These are phyloP conservation scores for Nigrograna mackinnonii DNA, from an alignment of 2,329 filamentous ascomycete species.

Conservation along the genomic window DNA sequence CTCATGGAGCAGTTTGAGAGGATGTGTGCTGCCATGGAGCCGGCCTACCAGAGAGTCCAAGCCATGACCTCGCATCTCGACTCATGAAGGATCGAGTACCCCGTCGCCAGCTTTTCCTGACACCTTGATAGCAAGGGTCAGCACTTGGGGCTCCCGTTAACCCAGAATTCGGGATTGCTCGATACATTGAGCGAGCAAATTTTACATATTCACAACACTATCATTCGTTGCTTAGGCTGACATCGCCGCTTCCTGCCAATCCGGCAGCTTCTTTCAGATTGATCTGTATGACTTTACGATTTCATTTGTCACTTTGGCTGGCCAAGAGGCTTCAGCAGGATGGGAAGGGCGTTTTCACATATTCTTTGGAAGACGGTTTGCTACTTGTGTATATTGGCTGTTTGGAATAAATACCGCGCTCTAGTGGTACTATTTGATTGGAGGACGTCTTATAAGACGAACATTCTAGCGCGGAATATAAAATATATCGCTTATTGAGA, in stretches of 20 bases:
- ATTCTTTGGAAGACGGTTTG: no score
- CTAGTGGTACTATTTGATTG: neutral
- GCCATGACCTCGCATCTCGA: constrained; percentile 40
- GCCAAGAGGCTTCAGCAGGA: constrained; percentile 19
- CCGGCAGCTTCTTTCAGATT: constrained; percentile 21
- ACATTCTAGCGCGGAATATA: constrained; percentile 1
- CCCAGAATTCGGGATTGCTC: constrained; percentile 9
- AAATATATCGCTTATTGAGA: constrained; percentile 1
- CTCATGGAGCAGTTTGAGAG: constrained; percentile 37
- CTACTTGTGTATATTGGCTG: constrained; percentile 1
- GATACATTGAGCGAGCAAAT: neutral
- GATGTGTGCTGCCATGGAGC: constrained; percentile 37
- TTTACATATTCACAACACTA: constrained; percentile 1
- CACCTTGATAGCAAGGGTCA: constrained; percentile 3
- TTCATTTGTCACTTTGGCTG: constrained; percentile 29
- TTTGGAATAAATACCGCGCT: neutral
- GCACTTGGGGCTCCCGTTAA: constrained; percentile 16
- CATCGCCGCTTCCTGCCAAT: constrained; percentile 7
- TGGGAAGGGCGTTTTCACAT: constrained; percentile 9
- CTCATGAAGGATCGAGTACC: constrained; percentile 17
- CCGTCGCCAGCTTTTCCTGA: neutral
- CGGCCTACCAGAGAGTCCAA: constrained; percentile 35
- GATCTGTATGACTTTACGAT: constrained; percentile 32
- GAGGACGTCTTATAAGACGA: constrained; percentile 4
- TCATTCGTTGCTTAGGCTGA: constrained; percentile 3